A percentile compares a stretch with the other conserved stretches of the same genome.
These are phyloP conservation scores for Ophidiomyces ophidiicola DNA, from an alignment of 2,329 filamentous ascomycete genomes.

Conservation along the genomic window DNA sequence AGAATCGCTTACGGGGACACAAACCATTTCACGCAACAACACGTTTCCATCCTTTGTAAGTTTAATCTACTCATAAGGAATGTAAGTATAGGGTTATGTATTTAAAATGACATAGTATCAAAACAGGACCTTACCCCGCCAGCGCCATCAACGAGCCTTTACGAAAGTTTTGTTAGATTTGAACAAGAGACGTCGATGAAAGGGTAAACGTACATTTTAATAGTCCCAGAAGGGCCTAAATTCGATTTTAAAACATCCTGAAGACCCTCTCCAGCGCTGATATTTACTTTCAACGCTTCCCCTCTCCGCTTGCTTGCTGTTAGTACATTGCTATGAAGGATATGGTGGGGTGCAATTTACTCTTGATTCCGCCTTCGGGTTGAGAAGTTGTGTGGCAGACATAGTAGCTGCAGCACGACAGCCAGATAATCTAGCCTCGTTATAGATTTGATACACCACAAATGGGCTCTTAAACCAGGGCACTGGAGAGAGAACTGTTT, in stretches of 20 bases:
- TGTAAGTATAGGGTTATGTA: constrained; percentile 16
- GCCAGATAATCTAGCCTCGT: constrained; percentile 9
- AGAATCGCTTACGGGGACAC: constrained; percentile 17
- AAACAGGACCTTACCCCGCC: constrained; percentile 46
- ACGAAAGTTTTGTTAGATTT: constrained; percentile 20
- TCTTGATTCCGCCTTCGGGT: constrained; percentile 96
- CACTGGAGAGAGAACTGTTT: neutral
- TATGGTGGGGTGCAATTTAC: constrained; percentile 42
- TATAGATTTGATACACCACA: neutral
- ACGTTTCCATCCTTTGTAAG: constrained; percentile 98
- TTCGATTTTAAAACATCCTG: constrained; percentile 95
- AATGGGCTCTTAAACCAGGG: neutral
- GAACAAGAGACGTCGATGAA: constrained; percentile 31
- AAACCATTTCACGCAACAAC: constrained; percentile 52
- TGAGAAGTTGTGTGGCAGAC: constrained; percentile 96
- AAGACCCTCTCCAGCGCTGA: constrained; percentile 84
- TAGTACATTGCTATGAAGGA: constrained; percentile 25
- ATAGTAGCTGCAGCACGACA: constrained; percentile 41
- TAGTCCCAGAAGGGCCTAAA: constrained; percentile 79
- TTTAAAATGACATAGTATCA: constrained; percentile 12
- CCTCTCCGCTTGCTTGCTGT: constrained; percentile 63
- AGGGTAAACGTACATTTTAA: constrained; percentile 63
- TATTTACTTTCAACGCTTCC: constrained; percentile 94
- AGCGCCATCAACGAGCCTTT: constrained; percentile 50
- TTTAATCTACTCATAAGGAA: constrained; percentile 57